Evolutionary conservation across 371 early-diverging fungal genomes (phyloP).

Genomic region (Mortierella sp.): DNA sequence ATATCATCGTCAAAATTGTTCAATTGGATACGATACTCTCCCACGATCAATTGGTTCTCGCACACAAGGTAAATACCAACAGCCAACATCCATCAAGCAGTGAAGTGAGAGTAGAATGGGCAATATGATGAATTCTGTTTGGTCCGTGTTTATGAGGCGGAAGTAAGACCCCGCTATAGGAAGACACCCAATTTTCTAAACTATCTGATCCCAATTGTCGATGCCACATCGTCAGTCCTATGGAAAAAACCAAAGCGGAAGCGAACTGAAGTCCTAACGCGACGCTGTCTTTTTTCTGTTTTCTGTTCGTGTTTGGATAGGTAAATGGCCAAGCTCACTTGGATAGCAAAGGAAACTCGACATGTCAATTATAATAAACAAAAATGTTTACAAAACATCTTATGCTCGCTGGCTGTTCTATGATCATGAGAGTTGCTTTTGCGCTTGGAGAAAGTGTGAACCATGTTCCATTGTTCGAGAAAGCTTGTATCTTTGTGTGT

Average conservation of each 20-base stretch:
- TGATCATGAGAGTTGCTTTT: no score
- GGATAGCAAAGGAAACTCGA: no score
- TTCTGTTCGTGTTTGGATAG: no score
- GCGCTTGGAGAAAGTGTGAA: no score
- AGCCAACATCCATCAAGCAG: background rate
- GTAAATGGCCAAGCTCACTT: no score
- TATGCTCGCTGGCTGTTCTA: no score
- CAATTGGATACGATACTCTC: background rate
- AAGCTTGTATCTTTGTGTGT: no score
- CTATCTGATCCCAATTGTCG: slow-evolving; percentile 38
- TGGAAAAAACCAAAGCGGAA: background rate
- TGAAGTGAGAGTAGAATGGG: no score
- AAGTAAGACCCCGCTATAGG: slow-evolving; percentile 62
- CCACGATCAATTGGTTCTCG: background rate
- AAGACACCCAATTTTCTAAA: slow-evolving; percentile 57
- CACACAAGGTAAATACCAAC: slow-evolving; percentile 1
- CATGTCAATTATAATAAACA: no score
- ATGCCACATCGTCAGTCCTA: background rate
- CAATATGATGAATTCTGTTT: slow-evolving; percentile 61
- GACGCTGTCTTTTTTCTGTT: background rate
- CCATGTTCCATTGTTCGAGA: no score
- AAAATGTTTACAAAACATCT: no score
- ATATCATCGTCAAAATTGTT: background rate
- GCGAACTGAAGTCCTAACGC: slow-evolving; percentile 9
- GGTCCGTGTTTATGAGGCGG: slow-evolving; percentile 65